Conservation (phyloP, 2,329 filamentous ascomycete species). For the Penicillium sp. region DNA sequence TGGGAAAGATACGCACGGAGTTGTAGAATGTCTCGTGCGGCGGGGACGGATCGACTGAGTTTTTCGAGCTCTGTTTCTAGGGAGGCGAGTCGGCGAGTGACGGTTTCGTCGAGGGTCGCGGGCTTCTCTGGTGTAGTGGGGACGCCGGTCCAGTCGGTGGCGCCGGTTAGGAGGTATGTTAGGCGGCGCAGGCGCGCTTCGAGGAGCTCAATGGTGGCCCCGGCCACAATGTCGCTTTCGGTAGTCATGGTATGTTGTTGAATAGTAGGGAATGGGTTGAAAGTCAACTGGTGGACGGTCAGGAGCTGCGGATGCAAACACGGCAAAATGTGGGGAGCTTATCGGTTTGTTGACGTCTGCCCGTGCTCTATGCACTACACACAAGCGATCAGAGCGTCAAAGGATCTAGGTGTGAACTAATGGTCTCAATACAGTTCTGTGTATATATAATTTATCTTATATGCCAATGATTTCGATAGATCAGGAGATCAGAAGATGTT, state of each 20-base stretch:
- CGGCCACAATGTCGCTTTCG: slow-evolving; percentile 39
- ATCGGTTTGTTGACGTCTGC: neutral
- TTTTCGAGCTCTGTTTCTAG: slow-evolving; percentile 42
- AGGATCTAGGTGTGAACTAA: too few species aligned
- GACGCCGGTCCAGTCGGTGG: slow-evolving; percentile 43
- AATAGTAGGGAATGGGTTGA: neutral
- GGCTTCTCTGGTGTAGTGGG: slow-evolving; percentile 38
- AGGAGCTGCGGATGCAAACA: slow-evolving; percentile 23
- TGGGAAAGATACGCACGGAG: slow-evolving; percentile 36
- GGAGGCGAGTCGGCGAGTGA: slow-evolving; percentile 40
- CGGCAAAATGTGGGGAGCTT: slow-evolving; percentile 23
- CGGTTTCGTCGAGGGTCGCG: slow-evolving; percentile 39
- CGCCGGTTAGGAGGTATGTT: slow-evolving; percentile 48
- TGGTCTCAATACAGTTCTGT: too few species aligned
- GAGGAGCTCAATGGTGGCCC: slow-evolving; percentile 46
- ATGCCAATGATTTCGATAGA: too few species aligned
- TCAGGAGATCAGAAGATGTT: too few species aligned
- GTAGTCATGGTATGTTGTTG: slow-evolving; percentile 29
- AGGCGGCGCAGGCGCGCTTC: slow-evolving; percentile 47
- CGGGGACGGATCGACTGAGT: slow-evolving; percentile 40
- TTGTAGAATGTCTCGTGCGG: slow-evolving; percentile 45
- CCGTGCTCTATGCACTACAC: neutral
- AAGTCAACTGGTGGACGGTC: neutral
- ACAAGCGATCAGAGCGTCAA: too few species aligned
- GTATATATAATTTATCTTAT: too few species aligned